A percentile compares a stretch with the other conserved stretches of the same genome.
Conservation (phyloP, 1,139 yeast genomes). For the Debaryomycetaceae sp. region DNA sequence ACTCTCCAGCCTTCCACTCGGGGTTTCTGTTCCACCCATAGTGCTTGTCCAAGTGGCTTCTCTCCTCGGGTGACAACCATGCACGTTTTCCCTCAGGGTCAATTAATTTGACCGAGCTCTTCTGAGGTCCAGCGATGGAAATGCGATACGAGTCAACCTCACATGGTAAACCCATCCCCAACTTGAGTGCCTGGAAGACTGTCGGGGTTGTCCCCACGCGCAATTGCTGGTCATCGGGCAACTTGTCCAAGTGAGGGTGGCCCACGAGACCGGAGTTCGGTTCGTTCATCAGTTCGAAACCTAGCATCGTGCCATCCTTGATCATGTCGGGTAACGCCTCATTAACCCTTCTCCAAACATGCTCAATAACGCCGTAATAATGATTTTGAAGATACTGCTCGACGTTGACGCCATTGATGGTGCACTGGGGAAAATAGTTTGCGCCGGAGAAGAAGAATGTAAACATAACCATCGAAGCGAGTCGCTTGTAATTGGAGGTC, state of each 20-base stretch:
- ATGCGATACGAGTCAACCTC: slow-evolving; percentile 65
- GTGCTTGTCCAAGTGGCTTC: slow-evolving; percentile 42
- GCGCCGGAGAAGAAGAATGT: slow-evolving; percentile 81
- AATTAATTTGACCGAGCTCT: slow-evolving; percentile 48
- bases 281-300: slow-evolving; percentile 85
- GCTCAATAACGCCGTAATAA: slow-evolving; percentile 51
- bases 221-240: slow-evolving; percentile 54
- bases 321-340: slow-evolving; percentile 51
- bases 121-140: slow-evolving; percentile 69
- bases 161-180: slow-evolving; percentile 71
- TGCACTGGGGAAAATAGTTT: slow-evolving; percentile 65
- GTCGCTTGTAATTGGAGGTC: slow-evolving; percentile 80
- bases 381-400: slow-evolving; percentile 72
- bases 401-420: slow-evolving; percentile 66
- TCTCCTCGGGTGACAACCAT: slow-evolving; percentile 56
- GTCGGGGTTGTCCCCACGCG: slow-evolving; percentile 69
- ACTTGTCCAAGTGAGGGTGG: slow-evolving; percentile 36
- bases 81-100: slow-evolving; percentile 67
- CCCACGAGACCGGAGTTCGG: slow-evolving; percentile 72
- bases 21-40: slow-evolving; percentile 68
- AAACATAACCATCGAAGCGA: slow-evolving; percentile 80
- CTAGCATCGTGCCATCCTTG: slow-evolving; percentile 52
- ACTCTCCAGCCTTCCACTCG: slow-evolving; percentile 67
- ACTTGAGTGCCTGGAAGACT: slow-evolving; percentile 49
- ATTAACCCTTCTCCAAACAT: slow-evolving; percentile 49